Evolutionary conservation across 2,329 filamentous ascomycete species (phyloP).

Genomic region (Hymenoscyphus albidus): DNA sequence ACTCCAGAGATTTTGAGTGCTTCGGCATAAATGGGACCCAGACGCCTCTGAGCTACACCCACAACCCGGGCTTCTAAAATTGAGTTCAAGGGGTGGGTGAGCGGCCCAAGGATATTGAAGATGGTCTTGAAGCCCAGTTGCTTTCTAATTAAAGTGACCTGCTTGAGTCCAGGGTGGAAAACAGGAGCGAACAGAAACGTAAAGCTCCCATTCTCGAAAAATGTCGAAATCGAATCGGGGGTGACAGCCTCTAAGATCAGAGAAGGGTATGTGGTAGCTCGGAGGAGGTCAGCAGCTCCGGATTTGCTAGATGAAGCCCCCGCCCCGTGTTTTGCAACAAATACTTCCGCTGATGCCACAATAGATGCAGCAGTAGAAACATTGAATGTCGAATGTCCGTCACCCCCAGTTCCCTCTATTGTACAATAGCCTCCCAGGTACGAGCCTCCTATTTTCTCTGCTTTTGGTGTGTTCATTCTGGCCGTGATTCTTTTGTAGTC

Average conservation of each 20-base stretch:
- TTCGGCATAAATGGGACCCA: constrained; percentile 86
- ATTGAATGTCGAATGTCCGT: constrained; percentile 97
- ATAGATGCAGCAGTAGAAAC: constrained; percentile 95
- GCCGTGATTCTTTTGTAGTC: constrained; percentile 57
- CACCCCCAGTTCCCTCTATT: constrained; percentile 95
- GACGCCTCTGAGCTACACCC: constrained; percentile 85
- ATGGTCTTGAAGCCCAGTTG: constrained; percentile 93
- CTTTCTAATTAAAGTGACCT: constrained; percentile 79
- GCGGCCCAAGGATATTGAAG: constrained; percentile 91
- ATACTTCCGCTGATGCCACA: constrained; percentile 76
- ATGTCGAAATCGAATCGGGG: constrained; percentile 62
- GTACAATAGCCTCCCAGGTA: constrained; percentile 87
- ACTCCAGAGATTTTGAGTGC: constrained; percentile 75
- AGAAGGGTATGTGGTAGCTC: constrained; percentile 65
- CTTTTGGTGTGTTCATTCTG: constrained; percentile 56
- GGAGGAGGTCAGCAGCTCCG: constrained; percentile 87
- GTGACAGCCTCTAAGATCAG: constrained; percentile 73
- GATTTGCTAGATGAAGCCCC: constrained; percentile 92
- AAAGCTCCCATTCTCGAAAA: constrained; percentile 83
- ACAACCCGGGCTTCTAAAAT: constrained; percentile 84
- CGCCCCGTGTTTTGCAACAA: constrained; percentile 94
- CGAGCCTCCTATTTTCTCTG: constrained; percentile 58
- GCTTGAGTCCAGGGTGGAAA: constrained; percentile 92
- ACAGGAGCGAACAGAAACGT: constrained; percentile 93
- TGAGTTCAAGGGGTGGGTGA: constrained; percentile 88